These are phyloP conservation scores for Gloeopeniophorella convolvens DNA, from an alignment of 768 basidiomycete genomes.

Conservation along the genomic window DNA sequence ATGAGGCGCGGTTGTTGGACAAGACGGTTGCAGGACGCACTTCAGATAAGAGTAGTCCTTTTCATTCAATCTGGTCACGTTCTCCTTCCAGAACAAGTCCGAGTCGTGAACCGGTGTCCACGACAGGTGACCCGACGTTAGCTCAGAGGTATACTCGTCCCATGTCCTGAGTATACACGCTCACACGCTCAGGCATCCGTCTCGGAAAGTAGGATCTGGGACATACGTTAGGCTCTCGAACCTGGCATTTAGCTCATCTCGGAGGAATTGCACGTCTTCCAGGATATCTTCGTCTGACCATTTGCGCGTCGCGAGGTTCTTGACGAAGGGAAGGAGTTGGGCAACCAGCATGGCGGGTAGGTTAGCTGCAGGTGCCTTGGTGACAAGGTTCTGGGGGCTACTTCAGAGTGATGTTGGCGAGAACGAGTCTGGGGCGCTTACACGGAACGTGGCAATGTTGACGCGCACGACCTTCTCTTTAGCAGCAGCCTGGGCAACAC, in stretches of 20 bases:
- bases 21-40: conserved; percentile 33
- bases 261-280: conserved; percentile 85
- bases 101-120: conserved; percentile 97
- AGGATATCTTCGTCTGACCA: conserved; percentile 94
- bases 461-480: conserved; percentile 98
- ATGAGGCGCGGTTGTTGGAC: not conserved
- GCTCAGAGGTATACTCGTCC: conserved; percentile 91
- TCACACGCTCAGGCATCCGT: too few species aligned
- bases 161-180: too few species aligned
- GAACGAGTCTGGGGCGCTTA: conserved; percentile 28
- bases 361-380: conserved; percentile 81
- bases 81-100: conserved; percentile 97
- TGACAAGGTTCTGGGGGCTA: conserved; percentile 69
- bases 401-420: not conserved
- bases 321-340: conserved; percentile 78
- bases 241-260: conserved; percentile 75
- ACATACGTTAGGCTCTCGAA: conserved; percentile 88
- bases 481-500: conserved; percentile 80
- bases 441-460: conserved; percentile 85
- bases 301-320: conserved; percentile 77
- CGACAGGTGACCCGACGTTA: conserved; percentile 82
- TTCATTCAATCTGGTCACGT: conserved; percentile 81
- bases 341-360: conserved; percentile 89
- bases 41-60: conserved; percentile 78
- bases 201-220: not conserved